Conservation (phyloP, 768 basidiomycete species). For the Tricholoma sp. region DNA sequence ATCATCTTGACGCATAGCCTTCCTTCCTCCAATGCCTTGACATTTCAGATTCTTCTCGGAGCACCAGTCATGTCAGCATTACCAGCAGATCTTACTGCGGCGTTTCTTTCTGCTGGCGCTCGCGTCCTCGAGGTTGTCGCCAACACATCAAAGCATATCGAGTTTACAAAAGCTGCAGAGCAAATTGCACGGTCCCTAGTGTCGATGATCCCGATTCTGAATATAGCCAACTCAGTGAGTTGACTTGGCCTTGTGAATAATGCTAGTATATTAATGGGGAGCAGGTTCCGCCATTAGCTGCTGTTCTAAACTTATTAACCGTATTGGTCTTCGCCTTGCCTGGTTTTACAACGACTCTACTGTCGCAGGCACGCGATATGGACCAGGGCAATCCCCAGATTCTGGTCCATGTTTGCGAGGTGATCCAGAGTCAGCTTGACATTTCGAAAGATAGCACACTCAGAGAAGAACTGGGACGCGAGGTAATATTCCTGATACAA, state of each 20-base stretch:
- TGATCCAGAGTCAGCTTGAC: slow-evolving; percentile 36
- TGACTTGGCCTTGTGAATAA: background rate
- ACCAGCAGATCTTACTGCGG: slow-evolving; percentile 15
- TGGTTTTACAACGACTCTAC: slow-evolving; percentile 33
- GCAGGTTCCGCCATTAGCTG: slow-evolving; percentile 42
- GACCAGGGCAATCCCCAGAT: slow-evolving; percentile 27
- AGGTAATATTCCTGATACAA: slow-evolving; percentile 47
- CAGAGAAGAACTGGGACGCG: slow-evolving; percentile 31
- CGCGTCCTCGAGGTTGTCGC: slow-evolving; percentile 44
- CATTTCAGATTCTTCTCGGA: slow-evolving; percentile 51
- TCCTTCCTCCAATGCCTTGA: slow-evolving; percentile 31
- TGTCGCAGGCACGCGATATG: slow-evolving; percentile 22
- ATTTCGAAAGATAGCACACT: slow-evolving; percentile 24
- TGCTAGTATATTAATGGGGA: slow-evolving; percentile 11
- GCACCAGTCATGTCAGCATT: slow-evolving; percentile 21
- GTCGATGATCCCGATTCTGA: slow-evolving; percentile 34
- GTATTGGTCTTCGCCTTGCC: slow-evolving; percentile 45
- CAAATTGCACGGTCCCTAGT: slow-evolving; percentile 32
- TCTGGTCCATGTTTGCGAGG: slow-evolving; percentile 32
- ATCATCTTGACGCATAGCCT: slow-evolving; percentile 56
- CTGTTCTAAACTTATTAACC: slow-evolving; percentile 49
- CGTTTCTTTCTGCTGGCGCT: slow-evolving; percentile 39
- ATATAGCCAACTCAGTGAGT: slow-evolving; percentile 36
- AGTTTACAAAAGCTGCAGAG: slow-evolving; percentile 26
- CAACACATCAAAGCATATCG: slow-evolving; percentile 23